Evolutionary conservation across 1,284 basidiomycete species (phyloP).

Genomic region (Leccinum colubrinum): DNA sequence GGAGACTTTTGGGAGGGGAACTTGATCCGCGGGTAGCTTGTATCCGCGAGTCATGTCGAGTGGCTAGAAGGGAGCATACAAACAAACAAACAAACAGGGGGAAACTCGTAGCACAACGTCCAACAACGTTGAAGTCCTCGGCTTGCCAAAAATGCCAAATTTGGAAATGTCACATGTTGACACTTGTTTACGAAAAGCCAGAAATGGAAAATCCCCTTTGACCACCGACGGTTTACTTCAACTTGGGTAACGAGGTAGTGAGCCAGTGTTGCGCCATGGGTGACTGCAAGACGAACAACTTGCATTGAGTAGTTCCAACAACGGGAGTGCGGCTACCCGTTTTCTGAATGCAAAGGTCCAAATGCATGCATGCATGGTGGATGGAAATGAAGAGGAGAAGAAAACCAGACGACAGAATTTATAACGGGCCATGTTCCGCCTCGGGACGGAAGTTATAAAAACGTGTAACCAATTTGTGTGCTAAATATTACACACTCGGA

Average conservation of each 20-base stretch:
- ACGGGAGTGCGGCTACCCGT: not conserved
- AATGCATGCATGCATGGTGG: not conserved
- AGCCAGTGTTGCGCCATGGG: not conserved
- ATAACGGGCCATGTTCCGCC: not conserved
- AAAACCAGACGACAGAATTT: not conserved
- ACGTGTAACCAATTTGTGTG: not conserved
- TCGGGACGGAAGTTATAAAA: constrained; percentile 3
- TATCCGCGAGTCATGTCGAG: constrained; percentile 36
- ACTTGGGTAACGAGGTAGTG: not conserved
- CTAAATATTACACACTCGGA: not conserved
- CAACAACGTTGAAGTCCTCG: constrained; percentile 11
- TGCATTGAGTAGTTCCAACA: not conserved
- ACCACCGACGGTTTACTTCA: not conserved
- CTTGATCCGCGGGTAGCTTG: constrained; percentile 35
- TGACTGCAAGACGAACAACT: not conserved
- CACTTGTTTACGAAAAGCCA: constrained; percentile 14
- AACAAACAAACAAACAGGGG: constrained; percentile 14
- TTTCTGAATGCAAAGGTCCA: no score
- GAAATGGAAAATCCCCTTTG: constrained; percentile 16
- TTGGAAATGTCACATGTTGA: constrained; percentile 14
- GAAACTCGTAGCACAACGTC: constrained; percentile 3
- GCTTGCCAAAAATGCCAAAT: constrained; percentile 15
- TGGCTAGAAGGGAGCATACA: constrained; percentile 1
- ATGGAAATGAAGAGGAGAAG: not conserved
- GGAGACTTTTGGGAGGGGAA: constrained; percentile 55